Base-by-base conservation (phyloP, 2,329 filamentous ascomycete genomes). In the Trichophaea hybrida region DNA sequence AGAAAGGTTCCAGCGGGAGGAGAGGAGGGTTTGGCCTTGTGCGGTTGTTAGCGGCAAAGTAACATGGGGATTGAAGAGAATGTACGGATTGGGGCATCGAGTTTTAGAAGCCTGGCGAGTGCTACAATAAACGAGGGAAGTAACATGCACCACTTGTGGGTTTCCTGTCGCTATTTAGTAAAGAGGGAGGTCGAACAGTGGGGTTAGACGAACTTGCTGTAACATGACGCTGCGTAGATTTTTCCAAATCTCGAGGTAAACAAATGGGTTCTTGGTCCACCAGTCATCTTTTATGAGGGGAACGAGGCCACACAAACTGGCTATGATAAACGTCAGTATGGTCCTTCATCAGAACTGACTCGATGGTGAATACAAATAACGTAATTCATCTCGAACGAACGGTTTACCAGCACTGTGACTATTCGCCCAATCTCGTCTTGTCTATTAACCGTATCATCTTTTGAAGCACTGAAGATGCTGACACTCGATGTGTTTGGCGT, bases 1-100 rank as follows among this genome's bases (percentile, higher is more conserved):
- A 10, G 57, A 60, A 32, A 61, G 33, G 46, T 64, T 65, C 63
- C 63, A 65, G 8, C 62, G 58, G 13, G 56, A 62, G 51, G 59
- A 55, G 37, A 65, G 43, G 24, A 65, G 37, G 7, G 56, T 40
- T 13, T 48, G 44, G n/a, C 57, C 63, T 65, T 44, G 10, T 52
- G 2, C 24, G 24, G n/a, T 48, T 31, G 33, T 37, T 33, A 32
- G 31, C 44, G 5, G 32, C 50, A 10, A 13, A 5, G 15, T 43
- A 6, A 2, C 15, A 40, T 6, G n/a, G 40, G 24, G 34, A 17
- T 15, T 6, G 7, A 8, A 8, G 31, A 50, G 13, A 24, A 32
- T 40, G 13, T 49, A 64, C 51, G 44, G 49, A 60, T 60, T 31
- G 61, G 57, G n/a, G 44, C 31, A 46, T 58, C 43, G 6, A 49